Conservation (phyloP, 2,329 filamentous ascomycete species). For the Sporothrix curviconia region DNA sequence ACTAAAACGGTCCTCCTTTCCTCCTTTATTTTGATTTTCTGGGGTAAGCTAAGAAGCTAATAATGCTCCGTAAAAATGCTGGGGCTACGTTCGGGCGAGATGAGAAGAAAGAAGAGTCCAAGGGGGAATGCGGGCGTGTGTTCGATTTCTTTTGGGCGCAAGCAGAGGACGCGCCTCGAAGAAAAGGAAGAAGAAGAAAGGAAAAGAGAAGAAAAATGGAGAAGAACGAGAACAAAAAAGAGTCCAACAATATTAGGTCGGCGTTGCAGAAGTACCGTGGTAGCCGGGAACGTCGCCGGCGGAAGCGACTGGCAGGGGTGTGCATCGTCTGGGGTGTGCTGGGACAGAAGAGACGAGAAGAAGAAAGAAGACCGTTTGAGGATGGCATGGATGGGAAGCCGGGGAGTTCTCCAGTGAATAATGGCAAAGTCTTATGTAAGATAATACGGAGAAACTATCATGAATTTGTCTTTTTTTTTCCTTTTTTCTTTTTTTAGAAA, state of each 20-base stretch:
- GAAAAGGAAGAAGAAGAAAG: no score
- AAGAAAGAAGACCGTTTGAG: background rate
- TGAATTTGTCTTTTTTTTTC: background rate
- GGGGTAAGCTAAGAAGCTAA: conserved; percentile 12
- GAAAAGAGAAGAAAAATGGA: background rate
- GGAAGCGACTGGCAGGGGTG: background rate
- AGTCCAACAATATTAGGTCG: background rate
- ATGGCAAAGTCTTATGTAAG: no score
- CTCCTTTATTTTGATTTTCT: conserved; percentile 8
- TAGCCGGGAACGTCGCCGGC: conserved; percentile 9
- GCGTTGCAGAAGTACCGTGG: background rate
- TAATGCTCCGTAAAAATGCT: background rate
- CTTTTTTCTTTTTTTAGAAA: background rate
- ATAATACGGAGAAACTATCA: no score
- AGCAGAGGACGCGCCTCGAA: no score
- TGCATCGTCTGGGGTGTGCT: background rate
- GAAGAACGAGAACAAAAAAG: background rate
- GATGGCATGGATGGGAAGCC: background rate
- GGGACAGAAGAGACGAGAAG: background rate
- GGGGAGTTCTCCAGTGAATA: no score
- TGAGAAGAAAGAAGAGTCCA: background rate
- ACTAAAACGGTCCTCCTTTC: conserved; percentile 2
- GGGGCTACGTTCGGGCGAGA: background rate
- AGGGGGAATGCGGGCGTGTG: no score
- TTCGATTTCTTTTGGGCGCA: no score